phyloP scores from a whole-genome alignment of 768 basidiomycete species.

The Kwoniella pini region DNA sequence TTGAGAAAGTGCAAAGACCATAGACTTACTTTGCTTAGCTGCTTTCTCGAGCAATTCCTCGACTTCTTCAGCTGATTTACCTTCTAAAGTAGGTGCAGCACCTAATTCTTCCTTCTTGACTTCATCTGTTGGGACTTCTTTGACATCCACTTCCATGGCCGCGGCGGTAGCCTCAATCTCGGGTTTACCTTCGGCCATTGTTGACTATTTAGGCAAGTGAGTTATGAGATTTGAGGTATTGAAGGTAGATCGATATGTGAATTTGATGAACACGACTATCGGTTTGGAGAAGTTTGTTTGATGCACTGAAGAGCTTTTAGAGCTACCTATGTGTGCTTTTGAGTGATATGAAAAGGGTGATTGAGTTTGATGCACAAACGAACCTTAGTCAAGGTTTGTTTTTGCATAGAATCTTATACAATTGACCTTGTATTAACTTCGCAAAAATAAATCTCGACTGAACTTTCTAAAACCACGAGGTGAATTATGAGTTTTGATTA shows the following conservation, averaged over 20 bases:
- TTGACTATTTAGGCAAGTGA: neutral
- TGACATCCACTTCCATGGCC: slow-evolving; percentile 26
- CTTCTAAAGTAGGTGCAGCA: slow-evolving; percentile 34
- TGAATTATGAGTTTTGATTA: neutral
- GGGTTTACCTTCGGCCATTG: slow-evolving; percentile 20
- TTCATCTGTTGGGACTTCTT: slow-evolving; percentile 12
- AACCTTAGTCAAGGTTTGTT: neutral
- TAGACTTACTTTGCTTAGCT: slow-evolving; percentile 50
- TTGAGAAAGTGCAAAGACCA: too few relatives aligned
- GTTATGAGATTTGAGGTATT: neutral
- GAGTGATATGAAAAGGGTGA: neutral
- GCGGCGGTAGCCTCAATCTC: slow-evolving; percentile 19
- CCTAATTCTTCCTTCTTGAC: slow-evolving; percentile 16
- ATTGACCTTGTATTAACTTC: neutral
- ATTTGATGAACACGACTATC: too few relatives aligned
- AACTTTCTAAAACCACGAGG: slow-evolving; percentile 15
- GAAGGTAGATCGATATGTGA: too few relatives aligned
- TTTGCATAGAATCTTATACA: neutral
- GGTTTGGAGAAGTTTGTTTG: too few relatives aligned
- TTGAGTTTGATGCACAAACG: neutral
- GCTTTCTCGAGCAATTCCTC: slow-evolving; percentile 35
- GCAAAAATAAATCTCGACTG: neutral
- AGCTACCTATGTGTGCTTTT: slow-evolving; percentile 16
- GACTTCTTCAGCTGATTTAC: slow-evolving; percentile 47
- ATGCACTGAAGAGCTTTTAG: neutral